Conservation (phyloP, 257 asterid species). For the Jasminum sambac region DNA sequence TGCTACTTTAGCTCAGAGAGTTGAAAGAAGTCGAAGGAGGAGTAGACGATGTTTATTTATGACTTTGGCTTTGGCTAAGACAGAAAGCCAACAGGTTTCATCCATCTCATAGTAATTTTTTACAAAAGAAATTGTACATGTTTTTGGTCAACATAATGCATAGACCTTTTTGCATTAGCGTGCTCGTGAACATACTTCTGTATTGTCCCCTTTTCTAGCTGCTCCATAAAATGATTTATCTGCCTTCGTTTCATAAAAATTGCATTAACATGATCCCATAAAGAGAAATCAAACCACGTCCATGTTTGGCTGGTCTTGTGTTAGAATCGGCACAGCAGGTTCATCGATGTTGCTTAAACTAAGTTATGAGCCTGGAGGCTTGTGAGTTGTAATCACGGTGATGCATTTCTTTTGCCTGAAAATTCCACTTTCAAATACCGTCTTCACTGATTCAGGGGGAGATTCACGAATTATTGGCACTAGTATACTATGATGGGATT, state of each 20-base stretch:
- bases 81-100: conserved; percentile 76
- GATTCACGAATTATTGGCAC: conserved; percentile 92
- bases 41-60: conserved; percentile 95
- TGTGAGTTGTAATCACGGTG: conserved; percentile 20
- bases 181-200: conserved; percentile 14
- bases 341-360: conserved; percentile 14
- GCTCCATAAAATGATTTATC: conserved; percentile 17
- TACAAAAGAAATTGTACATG: conserved; percentile 19
- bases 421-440: conserved; percentile 16
- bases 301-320: conserved; percentile 18
- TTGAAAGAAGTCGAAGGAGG: conserved; percentile 96
- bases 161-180: conserved; percentile 17
- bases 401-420: not conserved
- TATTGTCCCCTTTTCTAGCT: conserved; percentile 6
- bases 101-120: conserved; percentile 27
- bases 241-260: conserved; percentile 10
- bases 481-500: conserved; percentile 92
- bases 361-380: conserved; percentile 17
- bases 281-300: conserved; percentile 14
- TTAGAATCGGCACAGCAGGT: conserved; percentile 19
- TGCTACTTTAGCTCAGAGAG: conserved; percentile 74
- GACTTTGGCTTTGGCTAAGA: conserved; percentile 90
- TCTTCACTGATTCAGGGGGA: conserved; percentile 66
- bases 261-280: conserved; percentile 13
- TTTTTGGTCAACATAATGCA: conserved; percentile 14